Evolutionary conservation across 2,329 filamentous ascomycete genomes (phyloP).

Genomic region (Trichothecium roseum): DNA sequence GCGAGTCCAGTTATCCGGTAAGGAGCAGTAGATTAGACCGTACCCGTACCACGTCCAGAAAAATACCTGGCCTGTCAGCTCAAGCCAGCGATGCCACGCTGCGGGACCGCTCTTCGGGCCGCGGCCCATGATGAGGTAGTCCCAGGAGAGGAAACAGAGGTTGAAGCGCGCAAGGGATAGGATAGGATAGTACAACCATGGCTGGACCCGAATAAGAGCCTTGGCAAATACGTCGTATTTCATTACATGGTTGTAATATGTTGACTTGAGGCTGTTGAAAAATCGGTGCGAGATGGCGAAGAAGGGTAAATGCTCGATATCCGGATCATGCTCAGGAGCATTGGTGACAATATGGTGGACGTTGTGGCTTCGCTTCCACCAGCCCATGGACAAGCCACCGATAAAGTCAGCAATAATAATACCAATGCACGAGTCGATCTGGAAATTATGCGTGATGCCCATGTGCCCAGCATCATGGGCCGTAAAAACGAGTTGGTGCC

Average conservation of each 20-base stretch:
- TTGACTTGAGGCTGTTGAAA: constrained; percentile 60
- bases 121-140: constrained; percentile 59
- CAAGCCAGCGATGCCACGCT: constrained; percentile 77
- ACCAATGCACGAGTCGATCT: constrained; percentile 72
- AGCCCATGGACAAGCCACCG: constrained; percentile 81
- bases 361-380: constrained; percentile 97
- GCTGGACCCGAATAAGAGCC: constrained; percentile 60
- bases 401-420: constrained; percentile 85
- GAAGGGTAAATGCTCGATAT: constrained; percentile 85
- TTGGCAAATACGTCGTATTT: constrained; percentile 65
- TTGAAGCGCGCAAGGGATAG: constrained; percentile 80
- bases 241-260: constrained; percentile 77
- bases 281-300: constrained; percentile 81
- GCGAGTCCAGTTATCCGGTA: constrained; percentile 48
- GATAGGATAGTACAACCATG: constrained; percentile 75
- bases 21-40: constrained; percentile 57
- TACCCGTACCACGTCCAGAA: constrained; percentile 90
- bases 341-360: constrained; percentile 97
- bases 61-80: constrained; percentile 63
- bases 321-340: constrained; percentile 87
- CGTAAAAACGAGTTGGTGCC: constrained; percentile 91
- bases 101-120: constrained; percentile 67
- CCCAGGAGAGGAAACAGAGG: constrained; percentile 72
- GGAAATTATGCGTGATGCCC: constrained; percentile 90
- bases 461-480: constrained; percentile 96